Percentiles rank a stretch among this genome's conserved stretches.
These are phyloP conservation scores for Ceratocystis lukuohia DNA, from an alignment of 2,329 filamentous ascomycete species.

Conservation along the genomic window DNA sequence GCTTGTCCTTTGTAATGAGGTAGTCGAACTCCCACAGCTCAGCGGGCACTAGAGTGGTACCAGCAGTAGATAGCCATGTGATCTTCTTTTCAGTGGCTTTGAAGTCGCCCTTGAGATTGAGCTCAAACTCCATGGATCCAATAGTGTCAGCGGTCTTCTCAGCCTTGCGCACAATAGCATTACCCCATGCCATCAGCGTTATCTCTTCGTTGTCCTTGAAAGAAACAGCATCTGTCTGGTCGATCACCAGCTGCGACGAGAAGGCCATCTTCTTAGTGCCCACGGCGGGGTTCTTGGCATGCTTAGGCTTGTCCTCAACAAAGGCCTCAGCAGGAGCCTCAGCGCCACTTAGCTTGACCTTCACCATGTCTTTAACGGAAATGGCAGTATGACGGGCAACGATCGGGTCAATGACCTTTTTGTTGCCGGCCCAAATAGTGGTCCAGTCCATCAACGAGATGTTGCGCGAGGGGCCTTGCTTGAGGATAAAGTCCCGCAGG, in stretches of 20 bases:
- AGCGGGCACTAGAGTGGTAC: slow-evolving; percentile 58
- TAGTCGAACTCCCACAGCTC: slow-evolving; percentile 54
- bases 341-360: slow-evolving; percentile 53
- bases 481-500: slow-evolving; percentile 70
- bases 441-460: slow-evolving; percentile 78
- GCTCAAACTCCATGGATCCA: slow-evolving; percentile 60
- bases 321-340: slow-evolving; percentile 50
- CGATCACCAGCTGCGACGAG: slow-evolving; percentile 61
- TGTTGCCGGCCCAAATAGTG: slow-evolving; percentile 59
- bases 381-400: slow-evolving; percentile 64
- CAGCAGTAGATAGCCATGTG: slow-evolving; percentile 72
- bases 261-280: slow-evolving; percentile 78
- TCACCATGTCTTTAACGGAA: slow-evolving; percentile 55
- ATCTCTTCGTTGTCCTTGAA: slow-evolving; percentile 83
- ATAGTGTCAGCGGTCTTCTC: slow-evolving; percentile 41
- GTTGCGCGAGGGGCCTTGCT: slow-evolving; percentile 72
- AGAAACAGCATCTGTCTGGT: slow-evolving; percentile 71
- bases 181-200: slow-evolving; percentile 94
- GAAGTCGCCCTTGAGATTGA: slow-evolving; percentile 86
- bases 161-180: slow-evolving; percentile 42
- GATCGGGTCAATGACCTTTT: slow-evolving; percentile 68
- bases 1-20: slow-evolving; percentile 66
- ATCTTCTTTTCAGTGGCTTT: slow-evolving; percentile 95
- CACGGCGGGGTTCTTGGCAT: slow-evolving; percentile 75
- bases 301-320: slow-evolving; percentile 67